Evolutionary conservation across 306 rosid species (phyloP), one percentile per base, ranked within the genome.

Genomic region (Rosa chinensis): DNA sequence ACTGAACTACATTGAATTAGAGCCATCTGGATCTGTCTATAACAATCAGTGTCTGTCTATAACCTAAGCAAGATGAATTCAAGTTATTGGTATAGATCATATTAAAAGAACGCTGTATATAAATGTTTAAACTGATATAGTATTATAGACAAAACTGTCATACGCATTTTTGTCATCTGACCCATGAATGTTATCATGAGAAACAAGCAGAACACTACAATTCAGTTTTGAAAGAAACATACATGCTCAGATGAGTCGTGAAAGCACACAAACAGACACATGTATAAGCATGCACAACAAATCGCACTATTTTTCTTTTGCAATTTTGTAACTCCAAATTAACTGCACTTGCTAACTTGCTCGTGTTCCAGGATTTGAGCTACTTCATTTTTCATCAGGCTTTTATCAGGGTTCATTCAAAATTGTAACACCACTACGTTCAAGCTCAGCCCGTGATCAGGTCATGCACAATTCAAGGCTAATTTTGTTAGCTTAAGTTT

Each of bases 381-480:
- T 25, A 10, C 5, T 61, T 28, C 14, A 10, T 8, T 21, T 61
- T 61, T 11, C 5, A 18, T 3, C 17, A 9, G 40, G 17, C 39
- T 9, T 21, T 61, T 11, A 11, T 25, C 12, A 13, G 3, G 3
- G 3, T 32, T 32, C 35, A 32, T 32, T 32, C 2, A 32, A 32
- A 32, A 61, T 23, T 61, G 40, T 25, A 61, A 11, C 67, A n/a
- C 2, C 35, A 32, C 35, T 56, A 5, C 16, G 14, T 40, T 45
- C 16, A 40, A 40, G 72, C 49, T 5, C 1, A n/a, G 16, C 32
- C 73, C 73, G n/a, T 10, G 73, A 69, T 21, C 10, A 69, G 52
- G 53, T 43, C 73, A 69, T 9, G 73, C 52, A 43, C 47, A 69
- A 50, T 50, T 48, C 56, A 50, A 50, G n/a, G 56, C 56, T 16